A percentile compares a stretch with the other conserved stretches of the same genome.
These are phyloP conservation scores for Myochromella boudieri DNA, from an alignment of 768 basidiomycete genomes.

Conservation along the genomic window DNA sequence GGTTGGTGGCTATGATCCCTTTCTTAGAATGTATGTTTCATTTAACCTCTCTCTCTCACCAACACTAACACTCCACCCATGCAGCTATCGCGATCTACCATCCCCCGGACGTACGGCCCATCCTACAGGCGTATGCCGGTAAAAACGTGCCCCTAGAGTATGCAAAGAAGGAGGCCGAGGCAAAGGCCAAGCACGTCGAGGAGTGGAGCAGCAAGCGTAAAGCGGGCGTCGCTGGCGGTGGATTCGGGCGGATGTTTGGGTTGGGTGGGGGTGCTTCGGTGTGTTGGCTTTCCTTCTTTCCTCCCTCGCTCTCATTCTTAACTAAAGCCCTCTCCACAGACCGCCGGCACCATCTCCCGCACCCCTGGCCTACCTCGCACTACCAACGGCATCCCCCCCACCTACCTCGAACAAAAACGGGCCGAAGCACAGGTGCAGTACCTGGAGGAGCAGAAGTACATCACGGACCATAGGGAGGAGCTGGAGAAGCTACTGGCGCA, in stretches of 20 bases:
- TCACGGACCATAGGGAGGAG: constrained; percentile 43
- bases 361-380: no score
- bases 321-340: no score
- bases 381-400: constrained; percentile 37
- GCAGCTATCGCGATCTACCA: constrained; percentile 92
- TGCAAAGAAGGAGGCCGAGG: constrained; percentile 82
- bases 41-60: constrained; percentile 2
- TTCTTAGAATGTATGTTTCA: constrained; percentile 87
- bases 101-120: constrained; percentile 82
- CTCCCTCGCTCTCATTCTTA: background rate
- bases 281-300: background rate
- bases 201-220: constrained; percentile 81
- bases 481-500: constrained; percentile 39
- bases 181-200: constrained; percentile 72
- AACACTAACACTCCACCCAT: background rate
- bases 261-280: constrained; percentile 33
- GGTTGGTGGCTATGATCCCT: constrained; percentile 89
- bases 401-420: constrained; percentile 55
- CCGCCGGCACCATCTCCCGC: no score
- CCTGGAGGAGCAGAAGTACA: constrained; percentile 48
- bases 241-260: constrained; percentile 29
- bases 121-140: constrained; percentile 80
- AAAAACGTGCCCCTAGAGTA: constrained; percentile 91
- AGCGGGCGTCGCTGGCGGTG: constrained; percentile 27
- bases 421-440: constrained; percentile 51